These are phyloP conservation scores for Aegilops longissima DNA, from an alignment of 176 grass and related monocot species.

Conservation along the genomic window DNA sequence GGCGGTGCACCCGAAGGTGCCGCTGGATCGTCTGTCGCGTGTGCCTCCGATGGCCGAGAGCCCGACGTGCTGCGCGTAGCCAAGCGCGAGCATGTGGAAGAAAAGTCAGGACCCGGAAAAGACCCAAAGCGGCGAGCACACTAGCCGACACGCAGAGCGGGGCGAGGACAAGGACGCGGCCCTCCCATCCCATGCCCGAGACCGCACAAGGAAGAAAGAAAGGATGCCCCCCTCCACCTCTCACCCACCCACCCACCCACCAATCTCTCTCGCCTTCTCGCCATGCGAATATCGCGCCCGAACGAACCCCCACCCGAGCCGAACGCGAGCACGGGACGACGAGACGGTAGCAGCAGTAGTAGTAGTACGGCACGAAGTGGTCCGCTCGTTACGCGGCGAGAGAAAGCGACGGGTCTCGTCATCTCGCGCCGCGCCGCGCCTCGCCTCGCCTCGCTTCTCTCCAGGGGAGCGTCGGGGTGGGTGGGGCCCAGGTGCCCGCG, in stretches of 20 bases:
- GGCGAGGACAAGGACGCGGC: not conserved
- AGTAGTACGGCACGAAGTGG: too few species aligned
- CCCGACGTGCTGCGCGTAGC: too few species aligned
- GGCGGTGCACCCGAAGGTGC: too few species aligned
- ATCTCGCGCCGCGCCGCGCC: not conserved
- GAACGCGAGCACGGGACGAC: not conserved
- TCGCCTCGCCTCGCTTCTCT: not conserved
- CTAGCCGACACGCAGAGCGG: conserved; percentile 5
- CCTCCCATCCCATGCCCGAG: not conserved
- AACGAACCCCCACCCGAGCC: not conserved
- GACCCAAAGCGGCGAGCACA: not conserved
- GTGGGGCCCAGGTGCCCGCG: not conserved
- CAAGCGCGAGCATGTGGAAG: not conserved
- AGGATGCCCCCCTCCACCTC: not conserved
- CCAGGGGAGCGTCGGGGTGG: not conserved
- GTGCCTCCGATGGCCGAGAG: not conserved
- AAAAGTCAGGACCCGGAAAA: not conserved
- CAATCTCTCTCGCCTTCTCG: not conserved
- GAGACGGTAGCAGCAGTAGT: not conserved
- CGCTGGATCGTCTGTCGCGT: not conserved
- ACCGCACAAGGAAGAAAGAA: not conserved
- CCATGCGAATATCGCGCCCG: not conserved
- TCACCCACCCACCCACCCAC: not conserved
- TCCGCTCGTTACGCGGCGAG: not conserved
- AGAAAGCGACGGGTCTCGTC: not conserved